Conservation (phyloP, 371 early-diverging fungal genomes). For the Batrachochytrium dendrobatidis region DNA sequence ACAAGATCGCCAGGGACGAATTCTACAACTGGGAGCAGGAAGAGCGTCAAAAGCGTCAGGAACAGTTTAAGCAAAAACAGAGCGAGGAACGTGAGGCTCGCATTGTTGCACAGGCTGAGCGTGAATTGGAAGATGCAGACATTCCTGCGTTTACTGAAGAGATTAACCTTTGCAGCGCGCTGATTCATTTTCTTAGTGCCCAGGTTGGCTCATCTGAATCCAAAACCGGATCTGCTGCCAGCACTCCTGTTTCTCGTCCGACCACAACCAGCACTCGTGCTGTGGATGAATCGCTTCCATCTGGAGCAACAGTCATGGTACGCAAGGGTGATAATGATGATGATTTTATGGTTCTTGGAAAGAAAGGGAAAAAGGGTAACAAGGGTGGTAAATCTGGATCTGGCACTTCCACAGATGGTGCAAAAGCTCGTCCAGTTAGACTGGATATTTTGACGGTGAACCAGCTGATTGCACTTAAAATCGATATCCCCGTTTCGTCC, state of each 20-base stretch:
- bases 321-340: constrained; percentile 70
- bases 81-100: constrained; percentile 56
- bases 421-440: constrained; percentile 50
- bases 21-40: constrained; percentile 68
- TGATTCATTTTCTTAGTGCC: constrained; percentile 58
- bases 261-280: constrained; percentile 19
- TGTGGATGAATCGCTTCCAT: constrained; percentile 37
- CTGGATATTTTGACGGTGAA: constrained; percentile 76
- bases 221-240: constrained; percentile 11
- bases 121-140: constrained; percentile 78
- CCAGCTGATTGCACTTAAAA: constrained; percentile 71
- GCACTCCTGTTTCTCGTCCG: constrained; percentile 8
- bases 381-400: constrained; percentile 40
- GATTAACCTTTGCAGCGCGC: constrained; percentile 69
- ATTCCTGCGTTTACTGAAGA: constrained; percentile 83
- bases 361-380: constrained; percentile 57
- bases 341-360: constrained; percentile 58
- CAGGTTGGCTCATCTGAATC: constrained; percentile 16
- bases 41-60: constrained; percentile 58
- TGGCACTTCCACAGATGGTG: constrained; percentile 8
- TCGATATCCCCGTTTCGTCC: constrained; percentile 66
- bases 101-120: constrained; percentile 38
- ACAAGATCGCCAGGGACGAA: constrained; percentile 68
- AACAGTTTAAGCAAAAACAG: constrained; percentile 52
- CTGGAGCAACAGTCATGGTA: constrained; percentile 33